Conservation (phyloP, 2,329 filamentous ascomycete genomes). For the Fusarium fujikuroi region DNA sequence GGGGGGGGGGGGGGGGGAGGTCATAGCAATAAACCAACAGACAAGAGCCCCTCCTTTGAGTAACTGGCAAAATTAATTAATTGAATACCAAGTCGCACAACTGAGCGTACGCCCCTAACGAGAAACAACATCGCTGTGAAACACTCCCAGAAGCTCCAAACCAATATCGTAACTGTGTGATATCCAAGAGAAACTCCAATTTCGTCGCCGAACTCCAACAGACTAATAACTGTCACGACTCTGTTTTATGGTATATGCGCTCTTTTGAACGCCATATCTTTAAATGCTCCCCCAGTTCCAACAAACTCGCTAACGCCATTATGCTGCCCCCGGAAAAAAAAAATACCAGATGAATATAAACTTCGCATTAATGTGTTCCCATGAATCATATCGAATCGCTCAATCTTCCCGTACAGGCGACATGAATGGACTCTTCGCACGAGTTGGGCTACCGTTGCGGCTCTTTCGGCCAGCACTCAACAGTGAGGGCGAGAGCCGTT, state of each 20-base stretch:
- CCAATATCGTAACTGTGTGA: not conserved
- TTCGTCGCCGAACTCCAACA: not conserved
- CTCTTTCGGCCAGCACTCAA: slow-evolving; percentile 67
- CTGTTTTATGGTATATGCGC: slow-evolving; percentile 20
- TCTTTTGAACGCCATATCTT: slow-evolving; percentile 27
- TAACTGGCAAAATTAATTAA: slow-evolving; percentile 15
- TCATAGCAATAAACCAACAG: not conserved
- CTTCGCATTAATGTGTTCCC: not conserved
- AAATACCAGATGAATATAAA: not conserved
- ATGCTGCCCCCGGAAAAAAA: not conserved
- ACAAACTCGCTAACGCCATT: slow-evolving; percentile 21
- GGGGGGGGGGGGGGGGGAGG: not conserved
- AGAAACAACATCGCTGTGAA: not conserved
- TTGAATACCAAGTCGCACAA: slow-evolving; percentile 1
- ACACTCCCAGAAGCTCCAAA: not conserved
- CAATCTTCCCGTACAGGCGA: slow-evolving; percentile 58
- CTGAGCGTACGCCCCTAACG: not conserved
- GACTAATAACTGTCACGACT: slow-evolving; percentile 10
- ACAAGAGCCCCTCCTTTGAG: slow-evolving; percentile 4
- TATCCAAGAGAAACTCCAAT: slow-evolving; percentile 5
- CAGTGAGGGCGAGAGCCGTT: slow-evolving; percentile 72
- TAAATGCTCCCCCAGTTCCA: not conserved
- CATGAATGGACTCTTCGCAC: slow-evolving; percentile 68
- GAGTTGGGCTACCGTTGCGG: slow-evolving; percentile 66
- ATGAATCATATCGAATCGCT: slow-evolving; percentile 1